Base-by-base conservation (phyloP, 1,139 yeast species). In the Casaregolazyma lundiana region DNA sequence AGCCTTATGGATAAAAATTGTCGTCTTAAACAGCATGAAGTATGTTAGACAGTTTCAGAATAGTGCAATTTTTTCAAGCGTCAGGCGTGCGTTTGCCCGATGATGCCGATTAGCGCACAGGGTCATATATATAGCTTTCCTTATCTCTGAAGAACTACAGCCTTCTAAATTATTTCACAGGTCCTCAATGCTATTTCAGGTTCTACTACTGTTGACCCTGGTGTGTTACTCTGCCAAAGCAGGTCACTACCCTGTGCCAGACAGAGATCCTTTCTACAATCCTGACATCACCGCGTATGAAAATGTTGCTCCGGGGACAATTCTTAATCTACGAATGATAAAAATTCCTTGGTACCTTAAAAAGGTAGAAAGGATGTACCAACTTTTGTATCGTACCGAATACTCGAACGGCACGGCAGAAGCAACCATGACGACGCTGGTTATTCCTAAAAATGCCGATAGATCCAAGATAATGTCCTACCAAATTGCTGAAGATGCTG, bases 401-500 rank as follows among this genome's bases (percentile, higher is more conserved):
- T 50, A 54, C 46, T 35, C 53, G 13, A 43, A 46, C 16, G 55
- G 56, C 38, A 47, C 50, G n/a, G 49, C 60, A 6, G 51, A 49
- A 19, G 53, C 50, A 17, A 52, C 60, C 13, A 52, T 55, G 22
- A 63, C 67, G n/a, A 53, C 67, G 4, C 50, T 64, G 5, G 49
- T 64, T 21, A 46, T 62, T 7, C 67, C 66, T 20, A 34, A 37
- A 11, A 26, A 26, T 11, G 54, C 49, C 30, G 38, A 44, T 18
- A 32, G 47, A 22, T 32, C 45, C 20, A 47, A 55, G 22, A 35
- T 64, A 30, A 47, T 62, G 3, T 59, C 63, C 1, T 63, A 54
- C 55, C 64, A 60, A 52, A 41, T 52, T 21, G 54, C 59, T n/a
- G 66, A 64, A 46, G 68, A 64, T 35, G 47, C 66, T 2, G 46